phyloP scores from a whole-genome alignment of 176 grass and related monocot species.

The Lolium rigidum region DNA sequence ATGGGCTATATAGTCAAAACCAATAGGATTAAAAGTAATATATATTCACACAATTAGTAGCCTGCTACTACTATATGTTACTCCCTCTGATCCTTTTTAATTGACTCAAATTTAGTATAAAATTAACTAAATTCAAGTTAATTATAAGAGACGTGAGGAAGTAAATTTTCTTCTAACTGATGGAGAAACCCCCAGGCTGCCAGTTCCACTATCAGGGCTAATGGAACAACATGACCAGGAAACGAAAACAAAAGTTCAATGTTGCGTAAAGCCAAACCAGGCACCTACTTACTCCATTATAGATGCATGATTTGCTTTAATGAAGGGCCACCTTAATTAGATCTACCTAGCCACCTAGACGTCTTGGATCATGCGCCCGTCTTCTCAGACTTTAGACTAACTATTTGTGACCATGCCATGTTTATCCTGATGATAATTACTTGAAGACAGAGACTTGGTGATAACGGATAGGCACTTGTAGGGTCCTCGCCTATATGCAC shows the following conservation, averaged over 20 bases:
- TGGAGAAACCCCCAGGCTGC: too few relatives aligned
- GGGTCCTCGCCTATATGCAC: background rate
- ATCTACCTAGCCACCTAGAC: background rate
- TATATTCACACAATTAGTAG: too few relatives aligned
- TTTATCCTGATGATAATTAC: slow-evolving; percentile 14
- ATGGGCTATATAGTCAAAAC: too few relatives aligned
- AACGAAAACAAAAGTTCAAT: background rate
- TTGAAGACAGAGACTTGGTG: slow-evolving; percentile 21
- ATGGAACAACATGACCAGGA: too few relatives aligned
- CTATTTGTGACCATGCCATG: slow-evolving; percentile 22
- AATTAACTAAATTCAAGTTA: too few relatives aligned
- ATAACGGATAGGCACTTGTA: background rate
- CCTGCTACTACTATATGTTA: too few relatives aligned
- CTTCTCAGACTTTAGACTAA: slow-evolving; percentile 1
- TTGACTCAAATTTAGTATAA: too few relatives aligned
- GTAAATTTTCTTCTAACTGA: too few relatives aligned
- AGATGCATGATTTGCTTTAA: background rate
- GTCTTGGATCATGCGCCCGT: background rate
- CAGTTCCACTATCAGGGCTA: too few relatives aligned
- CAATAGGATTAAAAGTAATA: too few relatives aligned
- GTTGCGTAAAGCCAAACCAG: background rate
- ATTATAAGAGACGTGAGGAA: too few relatives aligned
- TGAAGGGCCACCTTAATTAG: slow-evolving; percentile 6
- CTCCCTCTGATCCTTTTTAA: too few relatives aligned
- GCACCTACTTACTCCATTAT: background rate